A percentile compares a stretch with the other conserved stretches of the same genome.
phyloP scores from a whole-genome alignment of 2,329 filamentous ascomycete species.

The Neoarthrinium moseri region DNA sequence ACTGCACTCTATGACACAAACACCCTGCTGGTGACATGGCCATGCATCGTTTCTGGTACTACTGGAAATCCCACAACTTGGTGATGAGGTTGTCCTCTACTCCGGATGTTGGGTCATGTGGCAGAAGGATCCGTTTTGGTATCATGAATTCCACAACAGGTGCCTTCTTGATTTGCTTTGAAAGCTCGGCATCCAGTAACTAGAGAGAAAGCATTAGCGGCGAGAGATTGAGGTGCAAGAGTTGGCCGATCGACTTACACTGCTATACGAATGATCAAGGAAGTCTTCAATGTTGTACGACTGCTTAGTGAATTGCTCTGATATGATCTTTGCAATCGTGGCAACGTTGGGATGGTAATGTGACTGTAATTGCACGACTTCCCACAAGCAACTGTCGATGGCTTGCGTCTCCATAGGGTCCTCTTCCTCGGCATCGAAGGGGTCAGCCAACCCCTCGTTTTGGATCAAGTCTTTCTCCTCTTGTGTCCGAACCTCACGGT shows the following conservation, averaged over 20 bases:
- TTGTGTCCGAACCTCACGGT: constrained; percentile 65
- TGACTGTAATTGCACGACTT: constrained; percentile 83
- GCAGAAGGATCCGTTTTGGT: constrained; percentile 75
- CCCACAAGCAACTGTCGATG: constrained; percentile 93
- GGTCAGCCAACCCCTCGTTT: constrained; percentile 63
- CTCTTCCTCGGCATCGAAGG: constrained; percentile 71
- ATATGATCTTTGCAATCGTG: constrained; percentile 88
- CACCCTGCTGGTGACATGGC: too few species aligned
- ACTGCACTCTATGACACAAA: too few species aligned
- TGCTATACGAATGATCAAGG: constrained; percentile 87
- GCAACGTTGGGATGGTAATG: constrained; percentile 98
- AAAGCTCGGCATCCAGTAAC: constrained; percentile 82
- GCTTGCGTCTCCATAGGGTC: constrained; percentile 86
- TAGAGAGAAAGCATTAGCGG: constrained; percentile 29
- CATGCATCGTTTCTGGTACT: constrained; percentile 10
- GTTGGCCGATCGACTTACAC: constrained; percentile 49
- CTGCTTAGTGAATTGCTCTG: constrained; percentile 96
- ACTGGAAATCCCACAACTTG: constrained; percentile 60
- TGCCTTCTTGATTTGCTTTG: constrained; percentile 78
- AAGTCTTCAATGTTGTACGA: constrained; percentile 97
- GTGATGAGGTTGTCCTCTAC: constrained; percentile 55
- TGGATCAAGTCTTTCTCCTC: constrained; percentile 60
- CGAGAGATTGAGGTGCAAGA: constrained; percentile 3
- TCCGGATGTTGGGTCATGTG: constrained; percentile 45
- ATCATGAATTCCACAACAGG: constrained; percentile 94